These are phyloP conservation scores for Gentiana macrophylla DNA, from an alignment of 257 asterid species.

Conservation along the genomic window DNA sequence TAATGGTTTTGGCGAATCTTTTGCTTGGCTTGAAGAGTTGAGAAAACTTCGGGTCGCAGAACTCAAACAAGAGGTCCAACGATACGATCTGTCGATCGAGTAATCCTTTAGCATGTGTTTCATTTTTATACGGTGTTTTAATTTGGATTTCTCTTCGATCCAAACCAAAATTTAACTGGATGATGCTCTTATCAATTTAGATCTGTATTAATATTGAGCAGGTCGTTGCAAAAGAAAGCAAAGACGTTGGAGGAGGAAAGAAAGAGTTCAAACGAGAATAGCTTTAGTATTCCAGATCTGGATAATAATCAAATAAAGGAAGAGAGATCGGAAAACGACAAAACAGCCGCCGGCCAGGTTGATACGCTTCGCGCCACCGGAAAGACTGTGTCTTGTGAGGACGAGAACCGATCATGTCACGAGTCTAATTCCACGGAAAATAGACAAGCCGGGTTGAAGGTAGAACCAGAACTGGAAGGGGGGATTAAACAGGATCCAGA, in stretches of 20 bases:
- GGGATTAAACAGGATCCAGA: slow-evolving; percentile 16
- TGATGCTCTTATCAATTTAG: slow-evolving; percentile 2
- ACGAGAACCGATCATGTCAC: slow-evolving; percentile 28
- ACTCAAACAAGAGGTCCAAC: slow-evolving; percentile 30
- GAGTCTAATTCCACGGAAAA: slow-evolving; percentile 34
- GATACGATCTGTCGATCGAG: slow-evolving; percentile 33
- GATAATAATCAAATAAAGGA: slow-evolving; percentile 12
- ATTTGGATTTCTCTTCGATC: neutral
- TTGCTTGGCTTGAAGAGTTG: slow-evolving; percentile 30
- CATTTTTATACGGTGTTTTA: no score
- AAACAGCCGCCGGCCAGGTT: slow-evolving; percentile 6
- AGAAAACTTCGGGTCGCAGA: slow-evolving; percentile 29
- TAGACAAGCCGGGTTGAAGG: slow-evolving; percentile 4
- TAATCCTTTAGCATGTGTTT: neutral
- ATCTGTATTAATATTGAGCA: slow-evolving; percentile 20
- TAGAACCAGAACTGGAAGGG: slow-evolving; percentile 17
- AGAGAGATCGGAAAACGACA: slow-evolving; percentile 27
- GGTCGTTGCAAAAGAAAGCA: slow-evolving; percentile 31
- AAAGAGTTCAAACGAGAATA: slow-evolving; percentile 17
- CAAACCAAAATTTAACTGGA: slow-evolving; percentile 7
- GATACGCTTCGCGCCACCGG: slow-evolving; percentile 15
- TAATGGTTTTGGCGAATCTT: slow-evolving; percentile 1
- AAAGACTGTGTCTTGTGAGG: slow-evolving; percentile 12
- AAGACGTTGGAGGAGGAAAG: slow-evolving; percentile 37
- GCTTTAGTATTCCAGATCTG: slow-evolving; percentile 28